Conservation (phyloP, 2,329 filamentous ascomycete species). For the Gaeumannomyces tritici region DNA sequence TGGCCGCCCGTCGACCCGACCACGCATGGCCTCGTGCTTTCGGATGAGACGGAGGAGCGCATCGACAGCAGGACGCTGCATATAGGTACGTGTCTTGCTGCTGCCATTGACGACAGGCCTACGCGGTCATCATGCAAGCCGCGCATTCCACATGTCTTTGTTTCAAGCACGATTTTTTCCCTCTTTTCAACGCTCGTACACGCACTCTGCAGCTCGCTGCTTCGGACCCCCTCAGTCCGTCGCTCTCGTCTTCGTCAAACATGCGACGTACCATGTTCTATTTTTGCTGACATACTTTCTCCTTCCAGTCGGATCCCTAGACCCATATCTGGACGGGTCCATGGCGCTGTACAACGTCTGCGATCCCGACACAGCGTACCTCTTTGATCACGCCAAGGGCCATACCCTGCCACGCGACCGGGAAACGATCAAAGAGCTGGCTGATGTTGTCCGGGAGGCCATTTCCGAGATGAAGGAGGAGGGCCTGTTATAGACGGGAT, state of each 20-base stretch:
- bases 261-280: too few relatives aligned
- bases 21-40: constrained; percentile 32
- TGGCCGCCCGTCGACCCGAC: constrained; percentile 40
- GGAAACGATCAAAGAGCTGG: constrained; percentile 35
- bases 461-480: constrained; percentile 11
- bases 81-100: too few relatives aligned
- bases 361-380: constrained; percentile 44
- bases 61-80: too few relatives aligned
- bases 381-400: constrained; percentile 57
- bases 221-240: too few relatives aligned
- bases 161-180: not conserved
- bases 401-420: constrained; percentile 50
- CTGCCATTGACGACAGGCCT: too few relatives aligned
- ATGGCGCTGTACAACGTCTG: constrained; percentile 54
- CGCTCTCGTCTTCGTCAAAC: too few relatives aligned
- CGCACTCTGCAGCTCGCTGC: too few relatives aligned
- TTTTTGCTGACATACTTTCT: constrained; percentile 13
- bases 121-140: constrained; percentile 33
- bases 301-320: constrained; percentile 42
- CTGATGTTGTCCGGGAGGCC: constrained; percentile 22
- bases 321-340: constrained; percentile 52
- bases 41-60: constrained; percentile 36
- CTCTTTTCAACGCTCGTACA: too few relatives aligned
- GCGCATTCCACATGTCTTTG: constrained; percentile 37
- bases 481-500: constrained; percentile 4